Conservation (phyloP, 78 protist species). For the Speleostelium caveatum region DNA sequence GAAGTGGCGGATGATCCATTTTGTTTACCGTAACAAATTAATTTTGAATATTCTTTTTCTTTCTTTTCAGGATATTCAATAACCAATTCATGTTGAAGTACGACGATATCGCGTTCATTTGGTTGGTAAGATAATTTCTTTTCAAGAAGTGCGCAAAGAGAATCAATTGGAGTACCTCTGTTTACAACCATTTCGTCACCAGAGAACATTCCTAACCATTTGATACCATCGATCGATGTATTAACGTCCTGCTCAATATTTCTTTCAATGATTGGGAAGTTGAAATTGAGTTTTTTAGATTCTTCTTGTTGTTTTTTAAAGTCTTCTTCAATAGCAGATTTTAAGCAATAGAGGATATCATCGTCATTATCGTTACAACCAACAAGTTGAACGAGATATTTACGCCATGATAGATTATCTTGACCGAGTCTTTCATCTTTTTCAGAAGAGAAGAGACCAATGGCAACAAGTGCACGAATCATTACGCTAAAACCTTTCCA, state of each 20-base stretch:
- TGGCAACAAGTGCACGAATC: slow-evolving; percentile 44
- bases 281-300: neutral
- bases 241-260: slow-evolving; percentile 33
- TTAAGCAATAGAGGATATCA: slow-evolving; percentile 30
- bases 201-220: slow-evolving; percentile 61
- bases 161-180: slow-evolving; percentile 57
- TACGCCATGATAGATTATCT: slow-evolving; percentile 27
- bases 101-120: slow-evolving; percentile 67
- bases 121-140: slow-evolving; percentile 52
- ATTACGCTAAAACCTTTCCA: slow-evolving; percentile 76
- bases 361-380: slow-evolving; percentile 62
- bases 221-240: slow-evolving; percentile 38
- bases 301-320: slow-evolving; percentile 32
- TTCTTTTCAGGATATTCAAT: slow-evolving; percentile 2
- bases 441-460: slow-evolving; percentile 35
- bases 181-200: slow-evolving; percentile 35
- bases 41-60: slow-evolving; percentile 52
- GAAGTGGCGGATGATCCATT: slow-evolving; percentile 78
- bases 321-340: slow-evolving; percentile 30
- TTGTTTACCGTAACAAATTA: slow-evolving; percentile 48
- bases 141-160: slow-evolving; percentile 49
- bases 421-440: neutral
- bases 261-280: slow-evolving; percentile 62
- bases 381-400: slow-evolving; percentile 18
- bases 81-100: slow-evolving; percentile 61